These are phyloP conservation scores for Conoideocrella luteorostrata DNA, from an alignment of 2,329 filamentous ascomycete genomes.

Conservation along the genomic window DNA sequence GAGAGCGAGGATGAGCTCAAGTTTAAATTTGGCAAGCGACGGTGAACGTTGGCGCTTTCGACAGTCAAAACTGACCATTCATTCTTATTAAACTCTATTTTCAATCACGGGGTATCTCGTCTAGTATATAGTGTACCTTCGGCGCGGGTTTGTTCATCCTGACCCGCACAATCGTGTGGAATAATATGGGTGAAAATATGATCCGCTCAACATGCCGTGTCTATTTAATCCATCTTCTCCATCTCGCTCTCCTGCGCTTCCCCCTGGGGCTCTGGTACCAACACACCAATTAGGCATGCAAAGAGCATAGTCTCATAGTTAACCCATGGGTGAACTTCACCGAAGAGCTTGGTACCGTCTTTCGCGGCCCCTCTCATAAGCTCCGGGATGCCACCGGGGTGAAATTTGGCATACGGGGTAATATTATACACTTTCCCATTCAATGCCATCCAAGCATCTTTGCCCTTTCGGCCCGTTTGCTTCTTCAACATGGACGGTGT, in stretches of 20 bases:
- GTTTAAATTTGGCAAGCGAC: slow-evolving; percentile 49
- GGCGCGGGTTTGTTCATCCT: too few species aligned
- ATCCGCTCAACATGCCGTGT: too few species aligned
- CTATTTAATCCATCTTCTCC: slow-evolving; percentile 55
- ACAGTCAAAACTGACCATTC: background rate
- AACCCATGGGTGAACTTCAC: slow-evolving; percentile 64
- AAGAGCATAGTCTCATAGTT: slow-evolving; percentile 66
- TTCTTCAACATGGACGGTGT: slow-evolving; percentile 72
- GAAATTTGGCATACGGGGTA: slow-evolving; percentile 80
- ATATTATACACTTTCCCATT: slow-evolving; percentile 93
- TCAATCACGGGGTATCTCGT: slow-evolving; percentile 8
- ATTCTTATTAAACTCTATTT: background rate
- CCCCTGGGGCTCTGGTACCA: slow-evolving; percentile 50
- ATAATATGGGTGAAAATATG: too few species aligned
- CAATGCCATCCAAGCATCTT: slow-evolving; percentile 84
- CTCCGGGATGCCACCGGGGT: slow-evolving; percentile 79
- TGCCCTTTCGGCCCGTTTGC: slow-evolving; percentile 76
- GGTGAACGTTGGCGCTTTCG: slow-evolving; percentile 24
- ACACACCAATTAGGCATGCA: slow-evolving; percentile 55
- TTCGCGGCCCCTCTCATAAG: slow-evolving; percentile 56
- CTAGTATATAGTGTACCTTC: background rate
- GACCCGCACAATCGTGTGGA: too few species aligned
- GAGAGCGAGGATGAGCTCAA: slow-evolving; percentile 51
- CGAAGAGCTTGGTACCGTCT: slow-evolving; percentile 58
- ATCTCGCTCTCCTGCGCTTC: slow-evolving; percentile 33